A percentile compares a stretch with the other conserved stretches of the same genome.
These are phyloP conservation scores for Colletotrichum falcatum DNA, from an alignment of 2,329 filamentous ascomycete species.

Conservation along the genomic window DNA sequence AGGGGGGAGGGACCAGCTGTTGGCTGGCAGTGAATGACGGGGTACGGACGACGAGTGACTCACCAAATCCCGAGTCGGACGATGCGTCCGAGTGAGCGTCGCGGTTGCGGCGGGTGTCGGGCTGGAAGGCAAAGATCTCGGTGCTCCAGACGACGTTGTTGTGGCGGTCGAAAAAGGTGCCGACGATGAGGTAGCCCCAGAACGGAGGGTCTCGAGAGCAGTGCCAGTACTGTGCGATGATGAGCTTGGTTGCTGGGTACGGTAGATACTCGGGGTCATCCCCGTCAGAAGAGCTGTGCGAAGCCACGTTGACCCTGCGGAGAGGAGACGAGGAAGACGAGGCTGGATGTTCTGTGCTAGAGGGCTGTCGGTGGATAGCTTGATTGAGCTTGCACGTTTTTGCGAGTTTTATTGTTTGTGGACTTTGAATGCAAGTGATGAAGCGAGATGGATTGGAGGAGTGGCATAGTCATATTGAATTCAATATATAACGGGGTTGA, in stretches of 20 bases:
- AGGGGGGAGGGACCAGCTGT: fast-evolving
- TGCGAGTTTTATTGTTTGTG: not conserved
- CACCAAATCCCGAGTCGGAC: constrained; percentile 19
- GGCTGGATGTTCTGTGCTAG: not conserved
- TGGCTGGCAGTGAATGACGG: constrained; percentile 19
- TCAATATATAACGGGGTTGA: not conserved
- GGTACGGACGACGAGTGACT: constrained; percentile 15
- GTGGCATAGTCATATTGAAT: not conserved
- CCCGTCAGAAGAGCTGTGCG: constrained; percentile 1
- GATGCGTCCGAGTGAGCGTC: not conserved
- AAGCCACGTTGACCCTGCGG: constrained; percentile 22
- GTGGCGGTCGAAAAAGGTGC: constrained; percentile 59
- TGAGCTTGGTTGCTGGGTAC: constrained; percentile 58
- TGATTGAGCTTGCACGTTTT: not conserved
- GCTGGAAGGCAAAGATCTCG: constrained; percentile 52
- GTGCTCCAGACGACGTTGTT: constrained; percentile 59
- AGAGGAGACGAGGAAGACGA: not conserved
- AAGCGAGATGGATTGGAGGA: not conserved
- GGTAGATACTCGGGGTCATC: constrained; percentile 50
- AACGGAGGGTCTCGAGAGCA: constrained; percentile 48
- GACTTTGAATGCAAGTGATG: not conserved
- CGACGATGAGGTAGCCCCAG: constrained; percentile 62
- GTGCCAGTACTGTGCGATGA: constrained; percentile 58
- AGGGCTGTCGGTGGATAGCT: no score
- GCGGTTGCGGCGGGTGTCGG: constrained; percentile 6